Conservation (phyloP, 2,329 filamentous ascomycete genomes). For the Xylaria sp. region DNA sequence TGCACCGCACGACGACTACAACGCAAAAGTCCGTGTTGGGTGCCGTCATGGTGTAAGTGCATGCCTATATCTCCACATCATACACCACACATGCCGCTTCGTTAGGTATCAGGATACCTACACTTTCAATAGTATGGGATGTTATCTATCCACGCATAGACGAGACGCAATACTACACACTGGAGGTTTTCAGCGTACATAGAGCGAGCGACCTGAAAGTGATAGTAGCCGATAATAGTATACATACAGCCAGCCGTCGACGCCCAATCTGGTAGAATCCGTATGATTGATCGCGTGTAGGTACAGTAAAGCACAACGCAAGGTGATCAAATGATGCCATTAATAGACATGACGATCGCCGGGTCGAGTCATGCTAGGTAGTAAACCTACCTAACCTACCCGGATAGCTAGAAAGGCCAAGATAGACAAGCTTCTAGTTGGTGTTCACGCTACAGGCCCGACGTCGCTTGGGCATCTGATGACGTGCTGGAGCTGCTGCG, state of each 20-base stretch:
- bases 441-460: slow-evolving; percentile 9
- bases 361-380: slow-evolving; percentile 19
- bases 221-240: neutral
- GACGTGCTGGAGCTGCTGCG: slow-evolving; percentile 7
- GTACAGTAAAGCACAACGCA: neutral
- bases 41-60: slow-evolving; percentile 12
- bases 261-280: neutral
- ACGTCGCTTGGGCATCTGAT: slow-evolving; percentile 6
- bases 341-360: slow-evolving; percentile 1
- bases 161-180: slow-evolving; percentile 19
- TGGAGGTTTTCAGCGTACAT: neutral
- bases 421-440: neutral
- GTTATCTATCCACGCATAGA: slow-evolving; percentile 1
- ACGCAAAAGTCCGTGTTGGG: slow-evolving; percentile 9
- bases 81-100: slow-evolving; percentile 5
- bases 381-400: too few relatives aligned
- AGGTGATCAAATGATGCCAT: neutral
- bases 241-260: neutral
- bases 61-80: neutral
- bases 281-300: neutral
- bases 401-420: neutral
- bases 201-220: slow-evolving; percentile 1
- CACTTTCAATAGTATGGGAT: slow-evolving; percentile 13
- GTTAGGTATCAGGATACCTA: neutral
- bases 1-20: slow-evolving; percentile 11